Evolutionary conservation across 2,329 filamentous ascomycete species (phyloP).

Genomic region (Cryphonectria carpinicola): DNA sequence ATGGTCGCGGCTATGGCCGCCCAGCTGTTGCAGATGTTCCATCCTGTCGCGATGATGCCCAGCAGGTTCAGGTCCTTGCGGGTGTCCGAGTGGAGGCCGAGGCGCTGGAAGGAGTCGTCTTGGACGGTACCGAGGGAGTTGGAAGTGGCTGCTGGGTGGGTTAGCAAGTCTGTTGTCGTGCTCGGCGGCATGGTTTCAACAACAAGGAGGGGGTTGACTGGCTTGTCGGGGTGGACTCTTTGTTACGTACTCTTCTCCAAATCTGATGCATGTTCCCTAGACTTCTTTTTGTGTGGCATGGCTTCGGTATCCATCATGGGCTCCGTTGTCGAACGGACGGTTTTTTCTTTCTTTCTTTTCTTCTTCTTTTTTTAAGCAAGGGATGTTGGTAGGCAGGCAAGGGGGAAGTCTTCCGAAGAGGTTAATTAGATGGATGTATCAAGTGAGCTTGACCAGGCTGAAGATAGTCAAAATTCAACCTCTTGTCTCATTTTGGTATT

Average conservation of each 20-base stretch:
- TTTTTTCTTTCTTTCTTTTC: too few species aligned
- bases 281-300: not conserved
- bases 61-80: slow-evolving; percentile 24
- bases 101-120: slow-evolving; percentile 8
- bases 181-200: not conserved
- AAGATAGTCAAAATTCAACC: not conserved
- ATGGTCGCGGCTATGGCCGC: slow-evolving; percentile 32
- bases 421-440: not conserved
- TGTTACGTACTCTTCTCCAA: slow-evolving; percentile 33
- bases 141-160: slow-evolving; percentile 11
- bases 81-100: slow-evolving; percentile 17
- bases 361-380: not conserved
- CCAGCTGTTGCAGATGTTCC: slow-evolving; percentile 37
- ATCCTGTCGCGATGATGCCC: slow-evolving; percentile 27
- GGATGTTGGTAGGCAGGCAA: not conserved
- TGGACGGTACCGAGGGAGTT: slow-evolving; percentile 21
- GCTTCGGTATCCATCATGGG: not conserved
- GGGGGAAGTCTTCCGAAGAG: not conserved
- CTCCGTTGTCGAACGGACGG: not conserved
- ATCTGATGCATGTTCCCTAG: slow-evolving; percentile 11
- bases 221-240: slow-evolving; percentile 29
- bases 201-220: too few species aligned
- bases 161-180: not conserved
- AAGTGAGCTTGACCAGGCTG: not conserved
- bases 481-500: not conserved